A percentile compares a stretch with the other conserved stretches of the same genome.
Conservation (phyloP, 1,284 basidiomycete genomes). For the Athelia sp. region DNA sequence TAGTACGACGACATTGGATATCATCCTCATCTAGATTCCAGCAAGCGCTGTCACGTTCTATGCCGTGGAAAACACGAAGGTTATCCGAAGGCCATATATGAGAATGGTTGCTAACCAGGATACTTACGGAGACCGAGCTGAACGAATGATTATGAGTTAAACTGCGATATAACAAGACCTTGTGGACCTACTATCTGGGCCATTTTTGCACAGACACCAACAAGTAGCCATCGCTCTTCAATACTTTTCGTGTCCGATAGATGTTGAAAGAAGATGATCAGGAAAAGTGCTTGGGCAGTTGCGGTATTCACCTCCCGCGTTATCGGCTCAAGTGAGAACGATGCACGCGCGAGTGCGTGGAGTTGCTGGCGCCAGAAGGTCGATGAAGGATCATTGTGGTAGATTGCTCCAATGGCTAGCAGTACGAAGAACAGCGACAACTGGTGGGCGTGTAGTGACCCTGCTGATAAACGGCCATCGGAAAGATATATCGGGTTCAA, state of each 20-base stretch:
- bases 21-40: slow-evolving; percentile 45
- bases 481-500: slow-evolving; percentile 36
- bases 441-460: slow-evolving; percentile 35
- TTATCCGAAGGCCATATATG: no score
- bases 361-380: slow-evolving; percentile 32
- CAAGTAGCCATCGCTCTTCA: slow-evolving; percentile 44
- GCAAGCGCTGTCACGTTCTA: slow-evolving; percentile 48
- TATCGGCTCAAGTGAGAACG: slow-evolving; percentile 40
- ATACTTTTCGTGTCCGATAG: slow-evolving; percentile 32
- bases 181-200: slow-evolving; percentile 32
- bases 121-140: slow-evolving; percentile 51
- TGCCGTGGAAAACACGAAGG: background rate
- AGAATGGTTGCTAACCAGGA: background rate
- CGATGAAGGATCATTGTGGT: slow-evolving; percentile 29
- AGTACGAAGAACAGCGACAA: slow-evolving; percentile 46
- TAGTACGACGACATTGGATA: slow-evolving; percentile 36
- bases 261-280: slow-evolving; percentile 38
- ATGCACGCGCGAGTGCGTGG: slow-evolving; percentile 38
- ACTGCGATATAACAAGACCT: background rate
- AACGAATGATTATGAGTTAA: slow-evolving; percentile 1
- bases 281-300: slow-evolving; percentile 43
- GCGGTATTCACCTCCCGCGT: slow-evolving; percentile 37
- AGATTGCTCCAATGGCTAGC: slow-evolving; percentile 37
- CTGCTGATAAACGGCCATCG: slow-evolving; percentile 24
- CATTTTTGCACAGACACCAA: slow-evolving; percentile 36